These are phyloP conservation scores for Fragaria vesca DNA, from an alignment of 306 rosid genomes.

Conservation along the genomic window DNA sequence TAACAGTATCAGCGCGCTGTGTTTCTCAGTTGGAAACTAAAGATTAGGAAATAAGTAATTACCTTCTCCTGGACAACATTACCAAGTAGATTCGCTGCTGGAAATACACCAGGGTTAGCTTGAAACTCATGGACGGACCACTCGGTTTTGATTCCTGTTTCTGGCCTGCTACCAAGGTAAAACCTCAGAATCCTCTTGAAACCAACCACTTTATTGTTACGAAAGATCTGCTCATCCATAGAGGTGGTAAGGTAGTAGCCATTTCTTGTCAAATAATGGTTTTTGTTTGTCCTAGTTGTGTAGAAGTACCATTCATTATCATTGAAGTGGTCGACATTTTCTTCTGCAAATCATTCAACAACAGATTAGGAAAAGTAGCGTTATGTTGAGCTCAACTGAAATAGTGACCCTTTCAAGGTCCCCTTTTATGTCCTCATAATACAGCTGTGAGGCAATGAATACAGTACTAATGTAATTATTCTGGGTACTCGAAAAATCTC, in stretches of 20 bases:
- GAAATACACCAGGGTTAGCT: neutral
- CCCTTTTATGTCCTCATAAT: neutral
- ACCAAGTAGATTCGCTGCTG: neutral
- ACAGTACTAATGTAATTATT: too few relatives aligned
- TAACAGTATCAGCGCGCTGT: neutral
- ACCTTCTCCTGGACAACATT: neutral
- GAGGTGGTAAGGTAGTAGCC: neutral
- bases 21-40: neutral
- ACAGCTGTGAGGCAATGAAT: neutral
- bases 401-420: neutral
- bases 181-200: neutral
- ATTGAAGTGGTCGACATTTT: neutral
- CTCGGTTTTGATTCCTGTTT: neutral
- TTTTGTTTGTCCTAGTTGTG: neutral
- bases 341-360: neutral
- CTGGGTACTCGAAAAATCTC: too few relatives aligned
- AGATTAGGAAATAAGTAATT: neutral
- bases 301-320: neutral
- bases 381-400: neutral
- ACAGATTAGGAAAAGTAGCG: neutral
- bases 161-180: neutral
- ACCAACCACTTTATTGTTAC: neutral
- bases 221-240: neutral
- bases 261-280: neutral
- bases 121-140: neutral